Evolutionary conservation across 176 grass and related monocot species (phyloP).

Genomic region (Ensete glaucum): DNA sequence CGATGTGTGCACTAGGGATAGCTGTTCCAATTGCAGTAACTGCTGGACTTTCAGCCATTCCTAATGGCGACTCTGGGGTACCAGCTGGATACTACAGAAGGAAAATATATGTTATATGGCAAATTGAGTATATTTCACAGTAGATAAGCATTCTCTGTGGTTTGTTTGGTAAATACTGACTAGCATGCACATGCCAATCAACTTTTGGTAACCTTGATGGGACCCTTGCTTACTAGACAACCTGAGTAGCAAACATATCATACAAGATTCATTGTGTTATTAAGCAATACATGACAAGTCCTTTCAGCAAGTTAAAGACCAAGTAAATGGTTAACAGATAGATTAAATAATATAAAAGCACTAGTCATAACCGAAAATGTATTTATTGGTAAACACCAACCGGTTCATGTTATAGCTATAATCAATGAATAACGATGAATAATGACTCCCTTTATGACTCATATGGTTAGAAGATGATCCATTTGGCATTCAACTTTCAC

Average conservation of each 20-base stretch:
- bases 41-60: slow-evolving; percentile 53
- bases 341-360: background rate
- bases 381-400: background rate
- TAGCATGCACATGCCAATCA: background rate
- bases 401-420: background rate
- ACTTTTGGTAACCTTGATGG: background rate
- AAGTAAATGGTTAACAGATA: background rate
- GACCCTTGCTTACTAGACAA: background rate
- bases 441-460: no score
- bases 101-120: slow-evolving; percentile 10
- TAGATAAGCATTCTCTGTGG: background rate
- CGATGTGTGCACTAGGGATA: slow-evolving; percentile 54
- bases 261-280: background rate
- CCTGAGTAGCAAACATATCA: background rate
- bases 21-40: slow-evolving; percentile 31
- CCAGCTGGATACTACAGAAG: slow-evolving; percentile 74
- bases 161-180: background rate
- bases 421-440: no score
- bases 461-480: no score
- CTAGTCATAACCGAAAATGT: background rate
- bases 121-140: slow-evolving; percentile 10
- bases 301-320: background rate
- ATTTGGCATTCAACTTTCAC: no score
- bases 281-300: background rate
- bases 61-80: slow-evolving; percentile 60